Base-by-base conservation (phyloP, 164 flowering plant genomes). In the Magnolia kwangsiensis region DNA sequence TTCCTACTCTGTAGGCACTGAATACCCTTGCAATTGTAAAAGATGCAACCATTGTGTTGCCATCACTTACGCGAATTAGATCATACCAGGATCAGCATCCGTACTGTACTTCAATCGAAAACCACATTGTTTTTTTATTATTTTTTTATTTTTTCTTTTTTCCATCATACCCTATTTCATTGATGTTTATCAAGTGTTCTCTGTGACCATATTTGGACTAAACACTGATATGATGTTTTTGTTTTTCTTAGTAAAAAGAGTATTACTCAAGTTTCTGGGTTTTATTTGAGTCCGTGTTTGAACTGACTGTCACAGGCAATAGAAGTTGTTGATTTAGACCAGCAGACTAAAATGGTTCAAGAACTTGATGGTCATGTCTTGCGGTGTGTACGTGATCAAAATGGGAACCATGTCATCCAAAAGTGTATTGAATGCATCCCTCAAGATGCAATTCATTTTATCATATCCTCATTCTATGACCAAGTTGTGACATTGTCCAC, bases 371-470 rank as follows among this genome's bases (percentile, higher is more conserved):
- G 97, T 75, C 89, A 92, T 78, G 79, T 96, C 51, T 91, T 91
- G 95, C 90, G 97, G 4, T 96, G 99, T 81, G 98, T 96, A 7
- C 94, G 97, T 75, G 99, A 96, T 81, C 99, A 96, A 81, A 96
- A 96, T 84, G 99, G 99, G 71, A 96, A 96, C 80, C 99, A 96
- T 85, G 99, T 96, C 75, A 88, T 96, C 51, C 99, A 96, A 83
- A 96, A 96, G 89, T 94, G 98, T 77, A 96, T 94, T 72, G 98
- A 96, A 78, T 94, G 99, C 83, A 90, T 94, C 24, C 99, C 99
- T 24, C 97, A 94, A 85, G 95, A 90, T 45, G 85, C 90, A 49
- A 94, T 96, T 82, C 91, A 91, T 66, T 96, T 94, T 72, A 92
- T 96, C 67, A 83, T 96, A 64, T 80, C 95, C 66, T 84, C 93